Base-by-base conservation (phyloP, 176 grass and related monocot species). In the Themeda triandra region DNA sequence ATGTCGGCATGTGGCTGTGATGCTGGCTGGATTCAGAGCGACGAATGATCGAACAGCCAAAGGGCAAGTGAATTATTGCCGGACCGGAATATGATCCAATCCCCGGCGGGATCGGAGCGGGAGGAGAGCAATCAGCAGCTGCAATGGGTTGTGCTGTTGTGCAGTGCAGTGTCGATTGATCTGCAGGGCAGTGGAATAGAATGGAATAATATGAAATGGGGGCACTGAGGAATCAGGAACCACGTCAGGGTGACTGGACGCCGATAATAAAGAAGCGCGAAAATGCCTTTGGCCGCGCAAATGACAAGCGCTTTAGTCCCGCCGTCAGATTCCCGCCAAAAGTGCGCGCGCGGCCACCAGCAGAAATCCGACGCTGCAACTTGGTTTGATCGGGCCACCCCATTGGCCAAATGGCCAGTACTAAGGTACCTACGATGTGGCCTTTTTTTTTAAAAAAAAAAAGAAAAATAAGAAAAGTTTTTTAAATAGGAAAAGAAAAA, bases 181-280 rank as follows among this genome's bases (percentile, higher is more conserved):
- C 21, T 59, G 54, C 54, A n/a, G 54, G 23, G 53, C 19, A 58
- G 1, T 58, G 3, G 7, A 10, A 60, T 60, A 60, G 23, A 25
- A 60, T 60, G 1, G 6, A 53, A 11, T 17, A 53, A 21, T 6
- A 63, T 89, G 76, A 32, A 86, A 81, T 77, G 83, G 2, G 8
- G 76, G 64, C 70, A 25, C 51, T 63, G 64, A 86, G 66, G 88
- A 86, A 90, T 90, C 79, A 71, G 60, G 68, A 69, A 51, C 84
- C 88, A 82, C 88, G 88, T 86, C 83, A 86, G 13, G 27, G 54
- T 85, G 64, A 86, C 83, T 35, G 69, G 76, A 70, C 74, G 77
- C 69, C 69, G 66, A 56, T 36, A 24, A 24, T 35, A 74, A 80
- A 73, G 74, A 36, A 73, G 25, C 10, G 12, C 4, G 2, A 2